Evolutionary conservation across 345 rosid species (phyloP).

Genomic region (Bretschneidera sinensis): DNA sequence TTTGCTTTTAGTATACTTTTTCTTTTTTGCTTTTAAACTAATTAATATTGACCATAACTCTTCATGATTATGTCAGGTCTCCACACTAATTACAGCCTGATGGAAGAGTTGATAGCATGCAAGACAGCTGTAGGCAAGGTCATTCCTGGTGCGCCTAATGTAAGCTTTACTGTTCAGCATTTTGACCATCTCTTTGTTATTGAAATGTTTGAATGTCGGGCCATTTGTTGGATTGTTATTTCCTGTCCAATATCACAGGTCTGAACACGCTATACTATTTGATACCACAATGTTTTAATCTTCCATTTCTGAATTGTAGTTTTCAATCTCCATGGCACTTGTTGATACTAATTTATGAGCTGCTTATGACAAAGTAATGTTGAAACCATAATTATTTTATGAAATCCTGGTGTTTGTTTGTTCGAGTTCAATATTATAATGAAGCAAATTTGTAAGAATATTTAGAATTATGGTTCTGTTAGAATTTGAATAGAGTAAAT

Average conservation of each 20-base stretch:
- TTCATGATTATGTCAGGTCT: conserved; percentile 51
- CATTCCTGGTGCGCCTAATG: conserved; percentile 80
- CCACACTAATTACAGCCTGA: conserved; percentile 89
- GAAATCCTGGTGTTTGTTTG: too few relatives aligned
- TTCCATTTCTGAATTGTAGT: not conserved
- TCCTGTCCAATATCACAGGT: not conserved
- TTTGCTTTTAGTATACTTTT: conserved; percentile 9
- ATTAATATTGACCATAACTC: conserved; percentile 8
- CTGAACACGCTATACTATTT: not conserved
- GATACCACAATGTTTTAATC: not conserved
- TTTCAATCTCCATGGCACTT: not conserved
- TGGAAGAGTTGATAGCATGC: conserved; percentile 93
- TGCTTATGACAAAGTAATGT: not conserved
- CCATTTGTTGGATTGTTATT: not conserved
- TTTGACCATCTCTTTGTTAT: not conserved
- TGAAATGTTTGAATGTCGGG: conserved; percentile 2
- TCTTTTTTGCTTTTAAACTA: conserved; percentile 18
- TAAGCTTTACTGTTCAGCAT: conserved; percentile 22
- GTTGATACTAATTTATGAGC: not conserved
- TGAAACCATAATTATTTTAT: too few relatives aligned
- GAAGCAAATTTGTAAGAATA: too few relatives aligned
- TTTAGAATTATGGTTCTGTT: too few relatives aligned
- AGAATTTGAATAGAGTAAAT: too few relatives aligned
- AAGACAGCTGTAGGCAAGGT: conserved; percentile 82
- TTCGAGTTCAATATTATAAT: too few relatives aligned